Evolutionary conservation across 176 grass and related monocot species (phyloP).

Genomic region (Triticum turgidum): DNA sequence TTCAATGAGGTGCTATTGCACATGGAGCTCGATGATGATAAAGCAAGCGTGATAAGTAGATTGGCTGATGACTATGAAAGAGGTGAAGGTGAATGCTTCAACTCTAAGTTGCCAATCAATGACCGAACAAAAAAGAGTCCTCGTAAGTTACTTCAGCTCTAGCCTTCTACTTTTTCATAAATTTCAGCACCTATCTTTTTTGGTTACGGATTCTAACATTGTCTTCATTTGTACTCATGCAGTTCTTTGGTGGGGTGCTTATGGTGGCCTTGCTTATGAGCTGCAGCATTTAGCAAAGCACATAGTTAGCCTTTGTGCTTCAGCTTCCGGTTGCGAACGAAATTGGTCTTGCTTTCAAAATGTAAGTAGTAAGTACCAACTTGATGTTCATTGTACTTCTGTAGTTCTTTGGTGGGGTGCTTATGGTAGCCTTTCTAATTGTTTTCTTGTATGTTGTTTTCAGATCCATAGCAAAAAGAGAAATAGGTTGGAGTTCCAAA

Average conservation of each 20-base stretch:
- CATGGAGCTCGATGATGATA: background rate
- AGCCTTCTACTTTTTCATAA: background rate
- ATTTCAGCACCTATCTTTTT: background rate
- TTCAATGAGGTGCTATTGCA: background rate
- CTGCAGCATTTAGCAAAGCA: background rate
- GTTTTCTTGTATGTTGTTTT: background rate
- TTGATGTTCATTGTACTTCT: background rate
- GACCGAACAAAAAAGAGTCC: background rate
- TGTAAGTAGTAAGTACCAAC: background rate
- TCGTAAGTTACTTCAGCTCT: background rate
- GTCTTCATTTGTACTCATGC: background rate
- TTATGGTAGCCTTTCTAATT: background rate
- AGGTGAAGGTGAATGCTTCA: background rate
- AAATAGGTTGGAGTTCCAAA: background rate
- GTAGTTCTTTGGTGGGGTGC: no score
- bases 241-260: conserved; percentile 21
- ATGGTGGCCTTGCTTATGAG: conserved; percentile 7
- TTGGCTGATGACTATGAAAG: background rate
- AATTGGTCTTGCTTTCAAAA: background rate
- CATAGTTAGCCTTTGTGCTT: background rate
- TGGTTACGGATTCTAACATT: background rate
- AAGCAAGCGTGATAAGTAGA: background rate
- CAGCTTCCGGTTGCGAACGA: background rate
- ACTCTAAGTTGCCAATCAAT: background rate
- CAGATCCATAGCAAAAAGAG: background rate